phyloP scores from a whole-genome alignment of 441 rosid species.

The Euphorbia celastroides region DNA sequence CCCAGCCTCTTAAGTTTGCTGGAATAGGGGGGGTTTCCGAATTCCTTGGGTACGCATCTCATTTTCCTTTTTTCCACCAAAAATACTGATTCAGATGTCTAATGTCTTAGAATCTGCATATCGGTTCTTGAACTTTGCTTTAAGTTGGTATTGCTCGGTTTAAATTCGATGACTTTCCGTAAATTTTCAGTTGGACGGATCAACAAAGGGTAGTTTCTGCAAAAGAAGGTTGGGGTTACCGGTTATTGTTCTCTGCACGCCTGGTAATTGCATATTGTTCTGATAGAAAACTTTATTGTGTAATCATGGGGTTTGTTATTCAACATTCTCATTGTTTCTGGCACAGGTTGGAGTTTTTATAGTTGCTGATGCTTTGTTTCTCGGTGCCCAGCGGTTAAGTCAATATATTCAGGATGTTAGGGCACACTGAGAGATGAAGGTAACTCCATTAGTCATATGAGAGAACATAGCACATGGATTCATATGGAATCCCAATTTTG shows the following conservation, averaged over 20 bases:
- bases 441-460: neutral
- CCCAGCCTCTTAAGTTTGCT: slow-evolving; percentile 74
- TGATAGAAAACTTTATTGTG: no score
- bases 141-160: neutral
- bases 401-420: neutral
- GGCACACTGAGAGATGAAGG: neutral
- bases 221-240: slow-evolving; percentile 90
- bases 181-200: slow-evolving; percentile 74
- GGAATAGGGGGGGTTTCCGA: slow-evolving; percentile 90
- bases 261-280: slow-evolving; percentile 55
- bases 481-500: neutral
- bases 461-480: neutral
- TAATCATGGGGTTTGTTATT: neutral
- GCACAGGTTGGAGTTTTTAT: slow-evolving; percentile 31
- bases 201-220: slow-evolving; percentile 91
- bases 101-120: neutral
- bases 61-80: neutral
- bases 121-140: neutral
- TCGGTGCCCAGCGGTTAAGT: neutral
- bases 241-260: slow-evolving; percentile 65
- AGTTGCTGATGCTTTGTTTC: neutral
- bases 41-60: slow-evolving; percentile 71
- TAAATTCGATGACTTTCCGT: no score
- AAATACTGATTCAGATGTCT: neutral
- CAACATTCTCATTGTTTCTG: slow-evolving; percentile 14